Base-by-base conservation (phyloP, 225 moss, liverwort and hornwort species). In the Bryoerythrophyllum caledonicum region DNA sequence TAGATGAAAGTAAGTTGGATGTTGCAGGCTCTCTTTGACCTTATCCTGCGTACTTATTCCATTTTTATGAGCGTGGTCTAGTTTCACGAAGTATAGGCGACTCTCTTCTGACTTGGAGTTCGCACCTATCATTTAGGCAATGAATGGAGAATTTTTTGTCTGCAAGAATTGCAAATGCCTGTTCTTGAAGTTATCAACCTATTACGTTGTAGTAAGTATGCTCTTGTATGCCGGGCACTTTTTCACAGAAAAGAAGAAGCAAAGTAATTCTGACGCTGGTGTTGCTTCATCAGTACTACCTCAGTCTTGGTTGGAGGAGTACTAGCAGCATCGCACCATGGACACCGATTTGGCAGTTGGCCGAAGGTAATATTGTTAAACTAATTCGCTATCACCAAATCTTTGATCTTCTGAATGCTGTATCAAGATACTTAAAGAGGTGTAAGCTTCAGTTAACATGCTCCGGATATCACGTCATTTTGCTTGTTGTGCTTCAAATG, bases 281-380 rank as follows among this genome's bases (percentile, higher is more conserved):
- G 75, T 65, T 65, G 65, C 71, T 38, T 62, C 81, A 63, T 76
- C 81, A 76, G 57, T 81, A 40, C 70, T 81, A 38, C 81, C 81
- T 13, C 81, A 71, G 49, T 81, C 81, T 66, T 81, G 81, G 81
- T 71, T 81, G 71, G 76, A 76, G 58, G 76, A 81, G 71, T 57
- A 25, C 34, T 81, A 81, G 57, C 55, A 37, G 51, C 49, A 71
- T 58, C 60, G 28, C 40, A 56, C 34, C 15, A 41, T 17, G 64
- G 49, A 34, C 81, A 58, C 48, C 48, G 65, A 32, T 59, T 35
- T 51, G 57, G 71, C 71, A 76, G 65, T 70, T 63, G 26, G 38
- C 49, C 60, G 21, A 75, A 71, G 81, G 81, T 81, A 81, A 81
- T 21, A 25, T 71, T 20, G 58, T 58, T 75, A 43, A 1, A 43